Conservation (phyloP, 78 protist species). For the Isochrysis galbana region DNA sequence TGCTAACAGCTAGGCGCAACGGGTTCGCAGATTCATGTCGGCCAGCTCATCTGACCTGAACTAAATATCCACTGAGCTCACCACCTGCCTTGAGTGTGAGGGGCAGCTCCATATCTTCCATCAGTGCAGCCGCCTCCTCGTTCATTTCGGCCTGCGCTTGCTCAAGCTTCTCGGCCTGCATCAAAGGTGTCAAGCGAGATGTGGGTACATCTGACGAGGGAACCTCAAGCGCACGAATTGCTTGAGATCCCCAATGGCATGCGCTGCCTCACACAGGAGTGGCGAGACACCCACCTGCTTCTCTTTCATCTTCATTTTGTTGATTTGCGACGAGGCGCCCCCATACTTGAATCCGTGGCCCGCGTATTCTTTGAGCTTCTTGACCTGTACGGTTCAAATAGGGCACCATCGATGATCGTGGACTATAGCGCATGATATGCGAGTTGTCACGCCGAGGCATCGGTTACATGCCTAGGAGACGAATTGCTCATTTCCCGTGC, state of each 20-base stretch:
- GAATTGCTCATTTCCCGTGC: too few species aligned
- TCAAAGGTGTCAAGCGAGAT: too few species aligned
- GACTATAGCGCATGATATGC: neutral
- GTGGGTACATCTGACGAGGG: too few species aligned
- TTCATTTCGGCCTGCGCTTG: neutral
- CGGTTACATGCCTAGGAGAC: too few species aligned
- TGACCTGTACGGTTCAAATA: neutral
- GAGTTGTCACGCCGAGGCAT: too few species aligned
- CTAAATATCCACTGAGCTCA: neutral
- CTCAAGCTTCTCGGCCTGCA: neutral
- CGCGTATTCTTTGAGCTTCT: neutral
- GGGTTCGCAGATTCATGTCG: neutral
- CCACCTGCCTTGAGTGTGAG: neutral
- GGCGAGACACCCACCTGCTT: neutral
- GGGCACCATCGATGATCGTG: neutral
- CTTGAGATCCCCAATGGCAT: too few species aligned
- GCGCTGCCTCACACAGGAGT: too few species aligned
- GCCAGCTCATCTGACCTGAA: neutral
- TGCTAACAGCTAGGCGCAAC: too few species aligned
- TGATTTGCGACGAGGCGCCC: neutral
- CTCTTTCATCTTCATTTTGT: neutral
- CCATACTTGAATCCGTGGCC: neutral
- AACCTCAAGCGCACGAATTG: too few species aligned
- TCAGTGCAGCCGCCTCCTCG: conserved; percentile 10
- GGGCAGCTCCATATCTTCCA: neutral